Percentiles rank a stretch among this genome's conserved stretches.
phyloP scores from a whole-genome alignment of 768 basidiomycete genomes.

The Trametes cingulata region DNA sequence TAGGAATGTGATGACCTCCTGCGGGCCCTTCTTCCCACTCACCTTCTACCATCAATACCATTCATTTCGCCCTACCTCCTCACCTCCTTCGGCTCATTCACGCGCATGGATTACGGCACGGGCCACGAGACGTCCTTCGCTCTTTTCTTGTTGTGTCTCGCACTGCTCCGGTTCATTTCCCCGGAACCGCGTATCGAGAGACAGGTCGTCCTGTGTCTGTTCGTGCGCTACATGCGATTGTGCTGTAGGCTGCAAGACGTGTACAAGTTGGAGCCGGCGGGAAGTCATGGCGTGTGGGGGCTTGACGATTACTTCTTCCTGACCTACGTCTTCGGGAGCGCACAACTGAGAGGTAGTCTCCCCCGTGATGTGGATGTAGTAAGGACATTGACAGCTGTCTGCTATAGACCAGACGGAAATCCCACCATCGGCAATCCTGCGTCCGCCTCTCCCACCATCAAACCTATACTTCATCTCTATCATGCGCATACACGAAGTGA shows the following conservation, averaged over 20 bases:
- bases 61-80: slow-evolving; percentile 78
- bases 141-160: slow-evolving; percentile 71
- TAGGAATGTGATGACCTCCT: slow-evolving; percentile 60
- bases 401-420: slow-evolving; percentile 59
- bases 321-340: slow-evolving; percentile 89
- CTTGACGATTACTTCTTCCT: slow-evolving; percentile 91
- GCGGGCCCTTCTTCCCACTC: slow-evolving; percentile 46
- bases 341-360: slow-evolving; percentile 71
- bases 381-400: slow-evolving; percentile 5
- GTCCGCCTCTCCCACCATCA: slow-evolving; percentile 55
- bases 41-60: slow-evolving; percentile 48
- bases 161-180: slow-evolving; percentile 66
- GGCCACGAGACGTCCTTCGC: slow-evolving; percentile 93
- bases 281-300: slow-evolving; percentile 98
- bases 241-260: slow-evolving; percentile 86
- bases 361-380: neutral
- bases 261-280: slow-evolving; percentile 92
- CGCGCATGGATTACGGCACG: slow-evolving; percentile 93
- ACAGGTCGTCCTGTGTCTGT: slow-evolving; percentile 57
- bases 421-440: slow-evolving; percentile 65
- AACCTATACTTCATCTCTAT: slow-evolving; percentile 84
- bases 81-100: slow-evolving; percentile 86
- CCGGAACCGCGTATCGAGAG: slow-evolving; percentile 65
- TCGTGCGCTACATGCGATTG: slow-evolving; percentile 75
- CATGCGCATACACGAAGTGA: slow-evolving; percentile 76